These are phyloP conservation scores for Cladosporium austrohemisphaericum DNA, from an alignment of 2,329 filamentous ascomycete genomes.

Conservation along the genomic window DNA sequence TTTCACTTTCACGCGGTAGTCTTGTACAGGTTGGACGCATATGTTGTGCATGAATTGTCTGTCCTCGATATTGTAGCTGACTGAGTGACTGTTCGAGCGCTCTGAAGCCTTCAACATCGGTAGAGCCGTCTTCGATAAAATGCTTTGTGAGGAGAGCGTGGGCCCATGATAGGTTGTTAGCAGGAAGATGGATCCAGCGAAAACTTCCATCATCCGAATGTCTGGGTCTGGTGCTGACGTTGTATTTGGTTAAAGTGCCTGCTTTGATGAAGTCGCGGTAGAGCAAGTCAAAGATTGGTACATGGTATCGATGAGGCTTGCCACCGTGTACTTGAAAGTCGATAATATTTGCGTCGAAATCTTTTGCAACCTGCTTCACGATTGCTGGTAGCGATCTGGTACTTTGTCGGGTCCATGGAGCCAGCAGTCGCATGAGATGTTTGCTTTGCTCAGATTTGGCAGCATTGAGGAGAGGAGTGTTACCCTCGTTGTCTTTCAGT, in stretches of 20 bases:
- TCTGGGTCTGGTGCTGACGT: conserved; percentile 16
- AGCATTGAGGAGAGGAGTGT: conserved; percentile 42
- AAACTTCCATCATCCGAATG: conserved; percentile 26
- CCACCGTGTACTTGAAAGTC: background rate
- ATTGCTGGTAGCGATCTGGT: background rate
- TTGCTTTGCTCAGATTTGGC: conserved; percentile 36
- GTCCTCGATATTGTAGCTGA: conserved; percentile 56
- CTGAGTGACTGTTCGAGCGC: conserved; percentile 59
- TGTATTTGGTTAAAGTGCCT: conserved; percentile 25
- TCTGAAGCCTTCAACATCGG: conserved; percentile 60
- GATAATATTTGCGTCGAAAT: conserved; percentile 1
- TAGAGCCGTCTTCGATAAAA: conserved; percentile 61
- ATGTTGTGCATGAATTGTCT: conserved; percentile 57
- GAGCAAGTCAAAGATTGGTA: background rate
- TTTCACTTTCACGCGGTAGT: too few species aligned
- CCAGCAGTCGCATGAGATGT: conserved; percentile 18
- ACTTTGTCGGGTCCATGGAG: background rate
- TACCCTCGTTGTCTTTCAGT: conserved; percentile 42
- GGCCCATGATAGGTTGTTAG: conserved; percentile 57
- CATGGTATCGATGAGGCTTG: background rate
- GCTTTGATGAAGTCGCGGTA: background rate
- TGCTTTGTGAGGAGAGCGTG: conserved; percentile 61
- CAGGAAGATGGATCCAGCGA: conserved; percentile 46
- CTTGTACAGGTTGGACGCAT: conserved; percentile 58
- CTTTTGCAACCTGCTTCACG: background rate